phyloP scores from a whole-genome alignment of 768 basidiomycete species.

The Cyclocybe aegerita region DNA sequence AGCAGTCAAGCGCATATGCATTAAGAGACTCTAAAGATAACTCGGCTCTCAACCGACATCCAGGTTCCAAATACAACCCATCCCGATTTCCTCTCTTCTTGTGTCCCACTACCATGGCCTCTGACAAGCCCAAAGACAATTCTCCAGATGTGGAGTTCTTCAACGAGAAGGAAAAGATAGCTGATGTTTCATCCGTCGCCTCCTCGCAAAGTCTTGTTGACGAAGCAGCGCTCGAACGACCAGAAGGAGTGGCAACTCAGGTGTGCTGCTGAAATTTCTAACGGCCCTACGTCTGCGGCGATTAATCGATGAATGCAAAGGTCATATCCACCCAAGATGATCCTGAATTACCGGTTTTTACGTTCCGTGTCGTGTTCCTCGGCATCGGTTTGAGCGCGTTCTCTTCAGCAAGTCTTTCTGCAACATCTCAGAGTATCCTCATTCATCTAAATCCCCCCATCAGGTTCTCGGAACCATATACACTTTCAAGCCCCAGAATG shows the following conservation, averaged over 20 bases:
- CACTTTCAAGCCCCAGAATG: slow-evolving; percentile 44
- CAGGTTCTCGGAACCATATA: slow-evolving; percentile 37
- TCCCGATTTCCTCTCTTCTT: background rate
- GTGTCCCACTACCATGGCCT: background rate
- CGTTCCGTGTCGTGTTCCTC: slow-evolving; percentile 48
- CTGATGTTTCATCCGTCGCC: slow-evolving; percentile 3
- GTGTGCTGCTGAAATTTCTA: slow-evolving; percentile 17
- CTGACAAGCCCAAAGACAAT: background rate
- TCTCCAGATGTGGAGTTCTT: background rate
- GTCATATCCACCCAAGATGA: slow-evolving; percentile 50
- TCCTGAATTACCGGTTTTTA: slow-evolving; percentile 43
- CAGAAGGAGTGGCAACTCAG: slow-evolving; percentile 44
- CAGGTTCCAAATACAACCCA: background rate
- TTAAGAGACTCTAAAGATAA: no score
- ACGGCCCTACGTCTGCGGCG: background rate
- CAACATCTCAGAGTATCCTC: background rate
- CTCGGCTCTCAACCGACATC: no score
- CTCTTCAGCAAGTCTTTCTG: slow-evolving; percentile 28
- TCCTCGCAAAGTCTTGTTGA: slow-evolving; percentile 13
- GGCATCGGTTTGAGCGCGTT: slow-evolving; percentile 51
- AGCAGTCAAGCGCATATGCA: no score
- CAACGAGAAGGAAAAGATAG: slow-evolving; percentile 9
- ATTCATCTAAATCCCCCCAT: background rate
- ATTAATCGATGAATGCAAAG: slow-evolving; percentile 18
- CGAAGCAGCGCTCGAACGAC: slow-evolving; percentile 33